A percentile compares a stretch with the other conserved stretches of the same genome.
phyloP scores from a whole-genome alignment of 2,329 filamentous ascomycete species.

The Verruconis gallopava region DNA sequence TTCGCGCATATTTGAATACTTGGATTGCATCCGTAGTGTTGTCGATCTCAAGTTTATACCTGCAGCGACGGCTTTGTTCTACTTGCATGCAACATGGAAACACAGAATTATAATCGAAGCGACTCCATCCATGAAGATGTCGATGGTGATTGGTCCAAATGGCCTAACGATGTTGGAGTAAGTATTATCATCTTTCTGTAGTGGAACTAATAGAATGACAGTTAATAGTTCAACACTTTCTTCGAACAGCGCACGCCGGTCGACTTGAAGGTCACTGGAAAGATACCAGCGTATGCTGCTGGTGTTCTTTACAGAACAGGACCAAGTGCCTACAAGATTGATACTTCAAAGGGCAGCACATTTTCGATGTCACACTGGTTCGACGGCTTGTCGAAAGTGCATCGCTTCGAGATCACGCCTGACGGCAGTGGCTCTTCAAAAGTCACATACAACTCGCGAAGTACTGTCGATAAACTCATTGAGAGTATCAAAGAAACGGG shows the following conservation, averaged over 20 bases:
- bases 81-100: too few species aligned
- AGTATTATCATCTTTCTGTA: not conserved
- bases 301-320: constrained; percentile 65
- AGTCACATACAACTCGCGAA: constrained; percentile 59
- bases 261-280: constrained; percentile 48
- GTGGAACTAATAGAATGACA: constrained; percentile 19
- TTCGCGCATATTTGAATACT: too few species aligned
- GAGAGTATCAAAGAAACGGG: constrained; percentile 49
- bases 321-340: constrained; percentile 50
- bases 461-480: constrained; percentile 51
- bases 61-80: too few species aligned
- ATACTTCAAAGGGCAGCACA: constrained; percentile 44
- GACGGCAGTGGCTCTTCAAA: constrained; percentile 21
- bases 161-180: constrained; percentile 4
- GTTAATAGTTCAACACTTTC: constrained; percentile 55
- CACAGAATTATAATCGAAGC: not conserved
- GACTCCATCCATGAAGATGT: not conserved
- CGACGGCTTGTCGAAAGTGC: constrained; percentile 58
- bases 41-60: too few species aligned
- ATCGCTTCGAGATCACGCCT: constrained; percentile 56
- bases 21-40: too few species aligned
- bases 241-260: constrained; percentile 54
- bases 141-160: not conserved
- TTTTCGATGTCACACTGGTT: constrained; percentile 66
- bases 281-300: constrained; percentile 57